Conservation (phyloP, 176 grass and related monocot genomes). For the Bromus sterilis region DNA sequence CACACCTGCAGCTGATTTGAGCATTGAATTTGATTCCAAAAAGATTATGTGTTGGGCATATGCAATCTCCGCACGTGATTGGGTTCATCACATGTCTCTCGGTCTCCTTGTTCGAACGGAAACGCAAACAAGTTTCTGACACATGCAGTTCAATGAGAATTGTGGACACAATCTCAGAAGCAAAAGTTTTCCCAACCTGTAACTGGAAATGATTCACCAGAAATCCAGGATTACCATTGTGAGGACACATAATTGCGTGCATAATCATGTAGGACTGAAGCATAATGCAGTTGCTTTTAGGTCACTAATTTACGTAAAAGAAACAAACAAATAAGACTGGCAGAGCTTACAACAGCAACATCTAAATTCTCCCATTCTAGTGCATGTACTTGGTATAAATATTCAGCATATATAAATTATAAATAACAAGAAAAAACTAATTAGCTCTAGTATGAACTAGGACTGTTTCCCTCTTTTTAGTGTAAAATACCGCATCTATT, state of each 20-base stretch:
- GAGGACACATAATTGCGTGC: not conserved
- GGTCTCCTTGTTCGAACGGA: not conserved
- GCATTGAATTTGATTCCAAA: constrained; percentile 8
- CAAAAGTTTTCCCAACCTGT: not conserved
- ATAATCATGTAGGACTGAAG: not conserved
- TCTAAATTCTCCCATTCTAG: not conserved
- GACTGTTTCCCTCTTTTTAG: not conserved
- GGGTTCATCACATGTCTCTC: not conserved
- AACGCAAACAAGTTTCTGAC: not conserved
- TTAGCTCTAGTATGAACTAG: not conserved
- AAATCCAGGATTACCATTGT: not conserved
- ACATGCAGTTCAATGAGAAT: constrained; percentile 11
- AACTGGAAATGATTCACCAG: not conserved
- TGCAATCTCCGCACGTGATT: not conserved
- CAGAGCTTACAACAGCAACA: not conserved
- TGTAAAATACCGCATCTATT: not conserved
- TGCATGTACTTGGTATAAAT: not conserved
- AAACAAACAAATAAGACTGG: not conserved
- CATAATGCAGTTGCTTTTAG: not conserved
- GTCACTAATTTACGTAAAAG: not conserved
- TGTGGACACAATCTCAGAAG: not conserved
- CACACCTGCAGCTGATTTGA: constrained; percentile 6
- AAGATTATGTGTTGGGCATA: constrained; percentile 14
- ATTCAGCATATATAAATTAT: not conserved
- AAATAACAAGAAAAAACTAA: not conserved